Conservation (phyloP, 768 basidiomycete genomes). For the Agrocybe pediades region DNA sequence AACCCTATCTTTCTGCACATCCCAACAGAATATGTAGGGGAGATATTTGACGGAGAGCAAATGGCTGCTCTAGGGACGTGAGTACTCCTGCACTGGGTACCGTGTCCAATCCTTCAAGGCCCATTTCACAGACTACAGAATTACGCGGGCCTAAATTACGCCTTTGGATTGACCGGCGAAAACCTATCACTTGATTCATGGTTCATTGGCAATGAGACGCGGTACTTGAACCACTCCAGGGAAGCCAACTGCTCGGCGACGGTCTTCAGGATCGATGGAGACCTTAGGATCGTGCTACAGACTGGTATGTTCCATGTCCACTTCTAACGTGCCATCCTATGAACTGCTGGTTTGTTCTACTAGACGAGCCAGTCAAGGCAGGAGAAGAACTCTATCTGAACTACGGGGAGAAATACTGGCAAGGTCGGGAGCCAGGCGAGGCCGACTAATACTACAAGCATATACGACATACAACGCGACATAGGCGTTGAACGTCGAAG, state of each 20-base stretch:
- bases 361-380: background rate
- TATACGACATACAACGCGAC: no score
- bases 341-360: background rate
- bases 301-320: conserved; percentile 9
- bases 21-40: conserved; percentile 46
- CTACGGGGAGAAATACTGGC: conserved; percentile 13
- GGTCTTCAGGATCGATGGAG: conserved; percentile 11
- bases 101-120: no score
- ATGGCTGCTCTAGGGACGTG: background rate
- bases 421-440: no score
- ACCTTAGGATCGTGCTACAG: conserved; percentile 9
- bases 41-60: conserved; percentile 12
- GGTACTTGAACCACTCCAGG: conserved; percentile 41
- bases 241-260: background rate
- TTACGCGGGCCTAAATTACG: conserved; percentile 17
- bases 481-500: no score
- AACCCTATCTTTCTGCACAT: background rate
- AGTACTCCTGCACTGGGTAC: background rate
- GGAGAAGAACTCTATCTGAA: conserved; percentile 12
- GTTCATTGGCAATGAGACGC: conserved; percentile 42
- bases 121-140: conserved; percentile 12
- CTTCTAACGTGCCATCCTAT: background rate
- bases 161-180: conserved; percentile 8
- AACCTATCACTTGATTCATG: conserved; percentile 36
- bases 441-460: no score